These are phyloP conservation scores for Gilbertella persicaria DNA, from an alignment of 371 early-diverging fungal species.

Conservation along the genomic window DNA sequence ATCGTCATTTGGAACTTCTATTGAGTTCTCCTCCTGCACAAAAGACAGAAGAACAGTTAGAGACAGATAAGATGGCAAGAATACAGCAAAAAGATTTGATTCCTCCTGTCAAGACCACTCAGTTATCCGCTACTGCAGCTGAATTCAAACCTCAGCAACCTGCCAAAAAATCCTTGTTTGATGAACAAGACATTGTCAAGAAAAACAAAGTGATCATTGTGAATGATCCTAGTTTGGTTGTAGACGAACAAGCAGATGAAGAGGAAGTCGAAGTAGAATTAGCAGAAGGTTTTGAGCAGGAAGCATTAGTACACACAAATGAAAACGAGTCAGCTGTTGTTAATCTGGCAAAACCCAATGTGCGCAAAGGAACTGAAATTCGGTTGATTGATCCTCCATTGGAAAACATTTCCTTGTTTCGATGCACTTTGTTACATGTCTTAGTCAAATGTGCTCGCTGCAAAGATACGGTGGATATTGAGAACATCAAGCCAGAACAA, in stretches of 20 bases:
- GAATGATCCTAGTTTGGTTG: conserved; percentile 29
- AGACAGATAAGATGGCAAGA: conserved; percentile 12
- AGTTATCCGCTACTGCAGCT: conserved; percentile 13
- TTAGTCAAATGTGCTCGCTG: conserved; percentile 75
- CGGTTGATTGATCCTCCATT: conserved; percentile 60
- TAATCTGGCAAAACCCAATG: conserved; percentile 11
- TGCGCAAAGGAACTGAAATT: conserved; percentile 71
- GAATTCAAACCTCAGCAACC: conserved; percentile 9
- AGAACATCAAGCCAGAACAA: conserved; percentile 51
- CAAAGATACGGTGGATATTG: conserved; percentile 60
- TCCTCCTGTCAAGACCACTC: conserved; percentile 9
- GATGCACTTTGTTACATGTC: conserved; percentile 61
- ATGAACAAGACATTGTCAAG: conserved; percentile 17
- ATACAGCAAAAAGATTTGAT: conserved; percentile 15
- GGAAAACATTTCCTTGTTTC: conserved; percentile 64
- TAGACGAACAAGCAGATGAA: conserved; percentile 26
- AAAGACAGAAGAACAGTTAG: conserved; percentile 18
- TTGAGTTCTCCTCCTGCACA: conserved; percentile 21
- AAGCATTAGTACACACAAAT: conserved; percentile 11
- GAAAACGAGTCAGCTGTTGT: conserved; percentile 2
- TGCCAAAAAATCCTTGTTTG: conserved; percentile 20
- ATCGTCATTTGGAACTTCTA: conserved; percentile 47
- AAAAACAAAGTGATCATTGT: conserved; percentile 38
- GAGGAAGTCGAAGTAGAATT: conserved; percentile 25
- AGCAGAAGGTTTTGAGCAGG: conserved; percentile 2